Conservation (phyloP, 1,139 yeast genomes). For the Yamadazyma jaroonii region DNA sequence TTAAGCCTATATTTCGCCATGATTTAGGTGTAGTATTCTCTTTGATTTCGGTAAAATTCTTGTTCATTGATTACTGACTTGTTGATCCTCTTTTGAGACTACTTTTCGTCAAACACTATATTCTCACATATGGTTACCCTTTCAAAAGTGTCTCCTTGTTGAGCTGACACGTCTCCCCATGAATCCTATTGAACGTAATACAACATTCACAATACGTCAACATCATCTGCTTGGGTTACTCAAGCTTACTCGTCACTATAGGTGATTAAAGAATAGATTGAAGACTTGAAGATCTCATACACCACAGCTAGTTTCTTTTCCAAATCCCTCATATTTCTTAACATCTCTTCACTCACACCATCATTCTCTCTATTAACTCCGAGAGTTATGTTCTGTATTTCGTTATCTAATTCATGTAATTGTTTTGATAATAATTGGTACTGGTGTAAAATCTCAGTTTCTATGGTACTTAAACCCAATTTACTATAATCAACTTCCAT, state of each 20-base stretch:
- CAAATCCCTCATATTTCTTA: slow-evolving; percentile 51
- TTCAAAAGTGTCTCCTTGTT: no score
- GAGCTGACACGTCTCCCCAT: no score
- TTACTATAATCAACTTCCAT: slow-evolving; percentile 26
- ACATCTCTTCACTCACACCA: slow-evolving; percentile 23
- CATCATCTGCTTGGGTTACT: no score
- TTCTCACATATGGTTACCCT: no score
- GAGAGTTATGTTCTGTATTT: slow-evolving; percentile 19
- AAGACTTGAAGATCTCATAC: slow-evolving; percentile 65
- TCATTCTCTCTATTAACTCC: neutral
- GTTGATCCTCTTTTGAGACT: no score
- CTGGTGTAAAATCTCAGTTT: slow-evolving; percentile 40
- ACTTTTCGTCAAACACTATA: no score
- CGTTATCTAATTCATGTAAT: slow-evolving; percentile 31
- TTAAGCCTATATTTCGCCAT: no score
- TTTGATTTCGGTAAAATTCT: no score
- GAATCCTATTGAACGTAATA: no score
- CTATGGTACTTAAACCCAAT: slow-evolving; percentile 33
- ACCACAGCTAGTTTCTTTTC: slow-evolving; percentile 65
- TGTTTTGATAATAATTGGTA: slow-evolving; percentile 48
- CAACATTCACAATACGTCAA: no score
- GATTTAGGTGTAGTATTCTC: no score
- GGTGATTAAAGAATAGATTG: slow-evolving; percentile 32
- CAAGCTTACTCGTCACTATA: slow-evolving; percentile 6
- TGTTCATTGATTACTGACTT: no score